Evolutionary conservation across 768 basidiomycete genomes (phyloP).

Genomic region (Leccinum pellstonianum): DNA sequence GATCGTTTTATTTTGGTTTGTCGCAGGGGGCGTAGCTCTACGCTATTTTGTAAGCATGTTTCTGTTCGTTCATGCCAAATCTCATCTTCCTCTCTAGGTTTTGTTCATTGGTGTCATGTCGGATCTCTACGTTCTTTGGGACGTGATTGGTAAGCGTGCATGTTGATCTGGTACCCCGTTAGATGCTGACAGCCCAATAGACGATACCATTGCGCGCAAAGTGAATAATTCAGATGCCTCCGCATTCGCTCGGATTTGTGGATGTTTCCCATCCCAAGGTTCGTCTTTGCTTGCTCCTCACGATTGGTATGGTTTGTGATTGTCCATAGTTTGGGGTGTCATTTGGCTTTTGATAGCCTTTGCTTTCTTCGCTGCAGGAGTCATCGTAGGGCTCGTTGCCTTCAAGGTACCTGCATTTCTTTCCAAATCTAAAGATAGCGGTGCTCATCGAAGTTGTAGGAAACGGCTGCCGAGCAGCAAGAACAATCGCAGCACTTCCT

Average conservation of each 20-base stretch:
- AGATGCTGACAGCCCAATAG: conserved; percentile 35
- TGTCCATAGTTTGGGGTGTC: conserved; percentile 73
- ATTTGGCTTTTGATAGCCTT: conserved; percentile 81
- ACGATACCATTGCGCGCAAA: conserved; percentile 82
- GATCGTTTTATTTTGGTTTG: conserved; percentile 83
- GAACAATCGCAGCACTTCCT: conserved; percentile 54
- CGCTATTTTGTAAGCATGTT: conserved; percentile 63
- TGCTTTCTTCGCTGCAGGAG: conserved; percentile 68
- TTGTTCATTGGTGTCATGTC: conserved; percentile 88
- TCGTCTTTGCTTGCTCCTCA: neutral
- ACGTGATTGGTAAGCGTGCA: conserved; percentile 66
- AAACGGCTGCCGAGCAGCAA: conserved; percentile 59
- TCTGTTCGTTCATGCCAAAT: neutral
- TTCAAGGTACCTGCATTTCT: conserved; percentile 66
- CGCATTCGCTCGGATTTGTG: conserved; percentile 80
- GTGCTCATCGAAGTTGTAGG: conserved; percentile 34
- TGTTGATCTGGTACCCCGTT: neutral
- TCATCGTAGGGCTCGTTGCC: conserved; percentile 73
- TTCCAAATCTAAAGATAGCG: neutral
- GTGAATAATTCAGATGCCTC: conserved; percentile 87
- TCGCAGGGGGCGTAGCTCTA: conserved; percentile 68
- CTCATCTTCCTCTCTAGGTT: conserved; percentile 42
- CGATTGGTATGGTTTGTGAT: conserved; percentile 4
- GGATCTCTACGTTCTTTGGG: conserved; percentile 85
- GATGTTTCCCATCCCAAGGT: conserved; percentile 85